Percentiles rank a stretch among this genome's conserved stretches.
phyloP scores from a whole-genome alignment of 177 flowering plant species.

The Vitis hybrid region DNA sequence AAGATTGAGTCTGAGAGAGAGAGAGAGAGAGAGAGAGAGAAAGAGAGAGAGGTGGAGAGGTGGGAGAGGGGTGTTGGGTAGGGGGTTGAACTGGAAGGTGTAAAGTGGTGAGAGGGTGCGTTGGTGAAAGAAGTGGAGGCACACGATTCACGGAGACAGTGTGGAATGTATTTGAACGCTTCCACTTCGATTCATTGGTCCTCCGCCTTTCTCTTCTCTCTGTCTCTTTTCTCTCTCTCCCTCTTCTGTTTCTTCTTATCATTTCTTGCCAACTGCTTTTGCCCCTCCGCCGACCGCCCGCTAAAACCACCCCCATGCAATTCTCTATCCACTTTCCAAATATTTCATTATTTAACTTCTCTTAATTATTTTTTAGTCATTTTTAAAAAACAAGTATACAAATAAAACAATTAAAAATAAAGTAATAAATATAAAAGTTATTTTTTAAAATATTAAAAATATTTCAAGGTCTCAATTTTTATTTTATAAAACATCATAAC shows the following conservation, averaged over 20 bases:
- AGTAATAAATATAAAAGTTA: too few species aligned
- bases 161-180: background rate
- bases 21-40: background rate
- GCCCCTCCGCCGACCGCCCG: background rate
- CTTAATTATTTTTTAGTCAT: too few species aligned
- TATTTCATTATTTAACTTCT: too few species aligned
- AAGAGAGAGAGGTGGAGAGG: background rate
- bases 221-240: background rate
- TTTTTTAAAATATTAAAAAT: too few species aligned
- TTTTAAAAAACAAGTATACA: too few species aligned
- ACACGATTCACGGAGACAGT: slow-evolving; percentile 7
- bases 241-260: too few species aligned
- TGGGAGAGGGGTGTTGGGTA: background rate
- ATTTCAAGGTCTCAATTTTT: too few species aligned
- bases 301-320: too few species aligned
- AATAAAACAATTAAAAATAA: too few species aligned
- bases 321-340: background rate
- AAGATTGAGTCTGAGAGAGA: background rate
- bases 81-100: background rate
- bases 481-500: too few species aligned
- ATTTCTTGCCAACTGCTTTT: too few species aligned
- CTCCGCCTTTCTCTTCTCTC: background rate
- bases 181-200: background rate
- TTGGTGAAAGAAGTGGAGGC: background rate
- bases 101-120: background rate